Conservation (phyloP, 768 basidiomycete species). For the Pulveroboletus sp. region DNA sequence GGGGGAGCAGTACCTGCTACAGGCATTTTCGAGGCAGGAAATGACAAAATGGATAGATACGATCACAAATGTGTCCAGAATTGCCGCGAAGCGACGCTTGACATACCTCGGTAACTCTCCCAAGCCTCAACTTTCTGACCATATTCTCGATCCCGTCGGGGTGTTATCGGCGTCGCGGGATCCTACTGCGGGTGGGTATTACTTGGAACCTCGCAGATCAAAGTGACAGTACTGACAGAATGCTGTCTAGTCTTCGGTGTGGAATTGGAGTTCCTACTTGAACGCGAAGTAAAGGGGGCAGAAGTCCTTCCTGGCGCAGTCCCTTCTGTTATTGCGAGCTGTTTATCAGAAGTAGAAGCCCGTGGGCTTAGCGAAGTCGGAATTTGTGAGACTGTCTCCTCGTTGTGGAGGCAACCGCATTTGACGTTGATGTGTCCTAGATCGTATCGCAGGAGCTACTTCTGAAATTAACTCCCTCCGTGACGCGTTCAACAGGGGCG, state of each 20-base stretch:
- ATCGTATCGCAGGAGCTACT: slow-evolving; percentile 77
- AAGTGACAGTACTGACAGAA: slow-evolving; percentile 1
- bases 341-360: slow-evolving; percentile 64
- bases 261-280: slow-evolving; percentile 62
- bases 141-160: slow-evolving; percentile 58
- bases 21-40: slow-evolving; percentile 65
- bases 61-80: slow-evolving; percentile 64
- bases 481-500: slow-evolving; percentile 72
- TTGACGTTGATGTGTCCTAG: slow-evolving; percentile 33
- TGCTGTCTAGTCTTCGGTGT: slow-evolving; percentile 62
- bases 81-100: slow-evolving; percentile 69
- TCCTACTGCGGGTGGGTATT: slow-evolving; percentile 62
- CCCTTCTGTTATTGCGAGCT: slow-evolving; percentile 61
- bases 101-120: slow-evolving; percentile 76
- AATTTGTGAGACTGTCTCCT: slow-evolving; percentile 56
- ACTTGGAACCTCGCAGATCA: neutral
- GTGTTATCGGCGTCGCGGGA: slow-evolving; percentile 50
- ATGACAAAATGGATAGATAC: slow-evolving; percentile 76
- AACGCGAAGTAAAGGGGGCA: slow-evolving; percentile 53
- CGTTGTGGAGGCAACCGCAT: neutral
- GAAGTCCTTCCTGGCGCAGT: slow-evolving; percentile 53
- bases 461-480: slow-evolving; percentile 65
- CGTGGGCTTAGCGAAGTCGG: slow-evolving; percentile 79
- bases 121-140: slow-evolving; percentile 70
- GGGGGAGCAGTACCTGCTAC: slow-evolving; percentile 77